Conservation (phyloP, 495 filamentous ascomycete genomes). For the Parmelia sp. region DNA sequence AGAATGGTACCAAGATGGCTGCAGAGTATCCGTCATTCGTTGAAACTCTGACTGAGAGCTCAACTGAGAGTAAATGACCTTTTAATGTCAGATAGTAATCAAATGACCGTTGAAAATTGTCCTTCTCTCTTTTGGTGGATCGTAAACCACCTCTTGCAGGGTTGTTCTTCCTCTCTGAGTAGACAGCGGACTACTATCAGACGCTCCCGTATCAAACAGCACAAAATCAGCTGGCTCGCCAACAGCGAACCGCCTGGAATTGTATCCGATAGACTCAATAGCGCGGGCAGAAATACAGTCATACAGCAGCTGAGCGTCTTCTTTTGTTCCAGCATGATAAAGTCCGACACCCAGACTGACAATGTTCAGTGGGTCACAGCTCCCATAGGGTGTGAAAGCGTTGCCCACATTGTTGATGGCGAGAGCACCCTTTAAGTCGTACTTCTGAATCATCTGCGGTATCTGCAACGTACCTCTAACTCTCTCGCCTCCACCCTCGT, state of each 20-base stretch:
- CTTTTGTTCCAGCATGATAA: slow-evolving; percentile 59
- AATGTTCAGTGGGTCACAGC: slow-evolving; percentile 60
- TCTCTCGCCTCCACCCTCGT: slow-evolving; percentile 29
- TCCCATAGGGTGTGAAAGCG: slow-evolving; percentile 68
- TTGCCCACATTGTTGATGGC: slow-evolving; percentile 76
- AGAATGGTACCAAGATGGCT: not conserved
- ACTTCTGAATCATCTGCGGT: slow-evolving; percentile 54
- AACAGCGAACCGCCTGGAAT: not conserved
- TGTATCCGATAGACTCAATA: slow-evolving; percentile 40
- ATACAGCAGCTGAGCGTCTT: slow-evolving; percentile 54
- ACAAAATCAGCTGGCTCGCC: slow-evolving; percentile 21
- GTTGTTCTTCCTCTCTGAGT: slow-evolving; percentile 16
- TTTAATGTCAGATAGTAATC: slow-evolving; percentile 3
- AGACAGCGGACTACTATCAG: not conserved
- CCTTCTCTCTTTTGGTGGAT: slow-evolving; percentile 23
- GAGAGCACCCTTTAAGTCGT: slow-evolving; percentile 54
- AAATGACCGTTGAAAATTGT: slow-evolving; percentile 19
- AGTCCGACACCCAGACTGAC: slow-evolving; percentile 59
- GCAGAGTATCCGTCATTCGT: not conserved
- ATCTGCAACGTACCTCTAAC: slow-evolving; percentile 57
- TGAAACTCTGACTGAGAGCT: not conserved
- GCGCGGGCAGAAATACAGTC: slow-evolving; percentile 55
- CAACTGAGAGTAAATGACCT: not conserved
- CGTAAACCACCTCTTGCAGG: slow-evolving; percentile 25
- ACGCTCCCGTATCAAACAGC: slow-evolving; percentile 10